A percentile compares a stretch with the other conserved stretches of the same genome.
Evolutionary conservation across 257 asterid species (phyloP).

Genomic region (Gentiana dahurica): DNA sequence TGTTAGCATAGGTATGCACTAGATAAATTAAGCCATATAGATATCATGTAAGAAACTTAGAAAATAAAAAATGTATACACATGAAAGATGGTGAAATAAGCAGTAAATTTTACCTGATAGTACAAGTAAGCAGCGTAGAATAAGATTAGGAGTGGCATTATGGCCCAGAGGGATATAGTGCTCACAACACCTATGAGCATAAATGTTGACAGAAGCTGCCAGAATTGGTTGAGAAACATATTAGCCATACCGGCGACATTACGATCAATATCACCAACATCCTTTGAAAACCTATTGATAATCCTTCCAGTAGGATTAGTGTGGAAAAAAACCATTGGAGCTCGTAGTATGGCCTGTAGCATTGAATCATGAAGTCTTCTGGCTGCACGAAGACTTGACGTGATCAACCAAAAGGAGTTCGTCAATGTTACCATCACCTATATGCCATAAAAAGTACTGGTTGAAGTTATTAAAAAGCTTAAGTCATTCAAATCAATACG

Average conservation of each 20-base stretch:
- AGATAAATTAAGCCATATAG: too few relatives aligned
- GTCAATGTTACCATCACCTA: constrained; percentile 69
- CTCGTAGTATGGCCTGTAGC: constrained; percentile 79
- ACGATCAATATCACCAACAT: constrained; percentile 88
- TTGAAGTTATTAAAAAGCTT: too few relatives aligned
- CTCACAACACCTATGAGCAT: constrained; percentile 92
- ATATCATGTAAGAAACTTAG: too few relatives aligned
- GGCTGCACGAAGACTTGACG: constrained; percentile 89
- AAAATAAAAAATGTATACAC: too few relatives aligned
- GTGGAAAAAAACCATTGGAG: constrained; percentile 97
- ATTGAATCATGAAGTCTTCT: constrained; percentile 60
- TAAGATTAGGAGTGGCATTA: constrained; percentile 86
- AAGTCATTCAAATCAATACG: too few relatives aligned
- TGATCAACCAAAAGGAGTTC: constrained; percentile 92
- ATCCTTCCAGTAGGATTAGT: constrained; percentile 92
- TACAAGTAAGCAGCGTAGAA: constrained; percentile 81
- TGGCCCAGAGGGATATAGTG: constrained; percentile 95
- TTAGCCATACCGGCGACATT: constrained; percentile 66
- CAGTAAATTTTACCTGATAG: constrained; percentile 57
- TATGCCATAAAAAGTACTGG: constrained; percentile 5
- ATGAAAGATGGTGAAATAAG: too few relatives aligned
- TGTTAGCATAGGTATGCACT: background rate
- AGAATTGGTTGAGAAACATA: constrained; percentile 71
- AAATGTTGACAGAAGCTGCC: constrained; percentile 87
- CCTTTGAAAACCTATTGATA: constrained; percentile 92